Conservation (phyloP, 192 early-diverging fungal genomes). For the Piromyces finnis region DNA sequence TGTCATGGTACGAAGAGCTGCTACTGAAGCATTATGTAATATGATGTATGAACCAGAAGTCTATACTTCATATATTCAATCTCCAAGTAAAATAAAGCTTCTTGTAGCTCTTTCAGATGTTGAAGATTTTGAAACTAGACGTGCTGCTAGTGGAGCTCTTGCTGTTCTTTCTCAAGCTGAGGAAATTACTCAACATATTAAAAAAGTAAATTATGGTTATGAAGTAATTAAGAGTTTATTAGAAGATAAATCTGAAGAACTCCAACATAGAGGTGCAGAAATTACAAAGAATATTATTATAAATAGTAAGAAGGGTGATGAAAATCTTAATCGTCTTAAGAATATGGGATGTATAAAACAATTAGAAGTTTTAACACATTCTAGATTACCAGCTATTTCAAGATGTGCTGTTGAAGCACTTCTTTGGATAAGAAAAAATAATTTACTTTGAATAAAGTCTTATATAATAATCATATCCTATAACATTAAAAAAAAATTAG, state of each 20-base stretch:
- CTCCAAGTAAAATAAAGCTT: conserved; percentile 44
- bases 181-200: conserved; percentile 33
- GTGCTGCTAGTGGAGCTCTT: conserved; percentile 70
- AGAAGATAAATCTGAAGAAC: conserved; percentile 25
- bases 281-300: conserved; percentile 39
- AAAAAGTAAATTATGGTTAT: conserved; percentile 28
- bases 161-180: conserved; percentile 52
- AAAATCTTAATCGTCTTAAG: background rate
- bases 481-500: too few relatives aligned
- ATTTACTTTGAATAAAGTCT: background rate
- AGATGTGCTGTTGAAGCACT: background rate
- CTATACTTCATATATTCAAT: conserved; percentile 51
- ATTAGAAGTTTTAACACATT: background rate
- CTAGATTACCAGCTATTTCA: background rate
- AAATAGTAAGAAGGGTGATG: background rate
- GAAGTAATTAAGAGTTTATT: conserved; percentile 33
- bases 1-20: conserved; percentile 59
- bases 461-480: too few relatives aligned
- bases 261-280: conserved; percentile 55
- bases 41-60: conserved; percentile 70
- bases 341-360: background rate
- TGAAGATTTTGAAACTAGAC: conserved; percentile 65
- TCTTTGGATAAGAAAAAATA: background rate
- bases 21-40: conserved; percentile 84
- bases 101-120: conserved; percentile 69